Evolutionary conservation across 2,329 filamentous ascomycete genomes (phyloP).

Genomic region (Coccinonectria pachysandricola): DNA sequence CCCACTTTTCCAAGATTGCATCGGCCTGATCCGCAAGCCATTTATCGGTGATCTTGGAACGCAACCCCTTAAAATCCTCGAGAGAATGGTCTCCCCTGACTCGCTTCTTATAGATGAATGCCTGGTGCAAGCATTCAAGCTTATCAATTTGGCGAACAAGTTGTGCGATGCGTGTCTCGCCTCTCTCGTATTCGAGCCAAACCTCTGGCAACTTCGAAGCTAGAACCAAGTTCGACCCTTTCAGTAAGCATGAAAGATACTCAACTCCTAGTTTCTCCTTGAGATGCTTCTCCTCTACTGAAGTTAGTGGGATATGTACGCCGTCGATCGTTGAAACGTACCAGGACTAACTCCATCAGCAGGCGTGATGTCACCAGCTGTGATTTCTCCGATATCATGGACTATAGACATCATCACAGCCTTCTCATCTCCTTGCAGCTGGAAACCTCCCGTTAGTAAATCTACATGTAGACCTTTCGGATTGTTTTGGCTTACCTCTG

Average conservation of each 20-base stretch:
- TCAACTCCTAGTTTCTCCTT: slow-evolving; percentile 6
- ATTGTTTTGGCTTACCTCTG: slow-evolving; percentile 1
- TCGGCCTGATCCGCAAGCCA: slow-evolving; percentile 6
- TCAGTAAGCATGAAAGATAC: slow-evolving; percentile 5
- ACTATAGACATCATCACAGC: slow-evolving; percentile 6
- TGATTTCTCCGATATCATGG: slow-evolving; percentile 5
- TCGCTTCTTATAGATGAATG: slow-evolving; percentile 3
- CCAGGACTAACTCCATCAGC: slow-evolving; percentile 1
- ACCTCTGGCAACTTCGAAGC: slow-evolving; percentile 4
- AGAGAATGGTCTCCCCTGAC: background rate
- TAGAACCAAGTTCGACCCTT: slow-evolving; percentile 2
- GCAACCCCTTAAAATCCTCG: slow-evolving; percentile 1
- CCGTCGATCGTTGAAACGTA: background rate
- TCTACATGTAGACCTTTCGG: background rate
- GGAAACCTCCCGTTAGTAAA: slow-evolving; percentile 2
- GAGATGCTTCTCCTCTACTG: slow-evolving; percentile 2
- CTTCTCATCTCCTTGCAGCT: slow-evolving; percentile 4
- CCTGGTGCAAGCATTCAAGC: slow-evolving; percentile 6
- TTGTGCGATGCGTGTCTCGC: slow-evolving; percentile 5
- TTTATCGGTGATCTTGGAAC: slow-evolving; percentile 3
- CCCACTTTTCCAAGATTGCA: slow-evolving; percentile 5
- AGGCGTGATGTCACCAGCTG: slow-evolving; percentile 6
- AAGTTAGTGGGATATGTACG: background rate
- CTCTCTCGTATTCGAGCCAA: slow-evolving; percentile 3
- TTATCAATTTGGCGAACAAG: slow-evolving; percentile 4